A percentile compares a stretch with the other conserved stretches of the same genome.
phyloP scores from a whole-genome alignment of 1,284 basidiomycete species.

The Apiotrichum sp. region DNA sequence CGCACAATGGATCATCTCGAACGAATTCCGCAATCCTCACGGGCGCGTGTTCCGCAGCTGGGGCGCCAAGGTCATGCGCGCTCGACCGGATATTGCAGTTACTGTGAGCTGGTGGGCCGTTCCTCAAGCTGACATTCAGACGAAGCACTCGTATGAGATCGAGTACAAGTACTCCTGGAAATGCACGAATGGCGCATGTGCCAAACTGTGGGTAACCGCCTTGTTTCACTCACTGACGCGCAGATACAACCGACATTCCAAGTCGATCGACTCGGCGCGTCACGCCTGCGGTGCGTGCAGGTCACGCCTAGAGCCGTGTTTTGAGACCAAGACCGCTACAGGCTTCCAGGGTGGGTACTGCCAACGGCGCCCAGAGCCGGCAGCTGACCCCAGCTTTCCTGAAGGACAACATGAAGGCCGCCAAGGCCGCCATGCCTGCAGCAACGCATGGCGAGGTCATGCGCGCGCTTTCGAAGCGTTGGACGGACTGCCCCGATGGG shows the following conservation, averaged over 20 bases:
- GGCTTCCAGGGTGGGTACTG: constrained; percentile 34
- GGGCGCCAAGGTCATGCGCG: constrained; percentile 41
- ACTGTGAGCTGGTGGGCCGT: constrained; percentile 25
- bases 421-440: constrained; percentile 35
- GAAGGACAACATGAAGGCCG: constrained; percentile 37
- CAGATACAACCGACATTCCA: constrained; percentile 41
- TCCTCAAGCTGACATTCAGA: constrained; percentile 18
- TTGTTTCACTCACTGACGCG: no score
- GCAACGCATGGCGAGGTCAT: constrained; percentile 39
- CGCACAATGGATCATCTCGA: constrained; percentile 39
- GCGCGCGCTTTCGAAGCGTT: constrained; percentile 36
- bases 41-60: constrained; percentile 43
- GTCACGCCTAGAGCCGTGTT: constrained; percentile 32
- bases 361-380: constrained; percentile 23
- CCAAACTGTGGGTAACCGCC: constrained; percentile 17
- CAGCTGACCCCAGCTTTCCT: constrained; percentile 26
- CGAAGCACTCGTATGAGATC: constrained; percentile 43
- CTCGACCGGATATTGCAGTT: constrained; percentile 38
- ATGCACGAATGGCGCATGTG: constrained; percentile 32
- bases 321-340: constrained; percentile 26
- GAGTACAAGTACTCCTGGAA: constrained; percentile 44
- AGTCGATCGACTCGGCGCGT: constrained; percentile 37
- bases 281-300: constrained; percentile 38
- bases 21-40: constrained; percentile 42
- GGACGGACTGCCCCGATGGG: constrained; percentile 25